phyloP scores from a whole-genome alignment of 225 moss, liverwort and hornwort genomes.

The Neckera pumila region DNA sequence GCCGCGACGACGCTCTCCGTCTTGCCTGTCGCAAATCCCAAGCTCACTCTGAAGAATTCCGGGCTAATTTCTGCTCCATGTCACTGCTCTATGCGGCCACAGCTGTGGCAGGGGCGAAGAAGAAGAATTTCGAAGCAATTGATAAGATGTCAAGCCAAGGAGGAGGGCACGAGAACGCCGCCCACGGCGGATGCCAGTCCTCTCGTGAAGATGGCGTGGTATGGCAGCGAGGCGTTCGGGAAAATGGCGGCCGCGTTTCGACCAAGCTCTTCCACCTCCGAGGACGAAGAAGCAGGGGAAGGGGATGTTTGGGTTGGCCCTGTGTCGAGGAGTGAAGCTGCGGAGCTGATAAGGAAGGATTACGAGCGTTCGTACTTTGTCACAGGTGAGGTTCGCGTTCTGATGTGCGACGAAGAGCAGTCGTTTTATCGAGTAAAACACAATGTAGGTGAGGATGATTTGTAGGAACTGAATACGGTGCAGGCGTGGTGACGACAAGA shows the following conservation, averaged over 20 bases:
- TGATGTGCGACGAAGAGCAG: background rate
- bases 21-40: background rate
- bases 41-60: background rate
- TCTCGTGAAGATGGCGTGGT: slow-evolving; percentile 88
- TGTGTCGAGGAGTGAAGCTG: slow-evolving; percentile 50
- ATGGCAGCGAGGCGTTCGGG: slow-evolving; percentile 89
- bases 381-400: slow-evolving; percentile 37
- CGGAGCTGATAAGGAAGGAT: slow-evolving; percentile 66
- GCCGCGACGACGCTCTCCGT: background rate
- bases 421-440: background rate
- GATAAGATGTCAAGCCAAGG: slow-evolving; percentile 4
- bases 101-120: background rate
- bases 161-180: slow-evolving; percentile 54
- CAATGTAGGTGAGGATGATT: background rate
- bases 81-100: background rate
- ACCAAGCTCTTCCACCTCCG: slow-evolving; percentile 14
- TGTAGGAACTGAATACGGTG: background rate
- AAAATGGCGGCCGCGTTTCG: slow-evolving; percentile 71
- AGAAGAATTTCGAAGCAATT: background rate
- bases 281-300: slow-evolving; percentile 12
- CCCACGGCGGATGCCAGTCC: slow-evolving; percentile 85
- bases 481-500: background rate
- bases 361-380: slow-evolving; percentile 96
- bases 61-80: background rate
- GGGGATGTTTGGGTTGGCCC: slow-evolving; percentile 36